Conservation (phyloP, 225 moss, liverwort and hornwort species). For the Polytrichum commune region DNA sequence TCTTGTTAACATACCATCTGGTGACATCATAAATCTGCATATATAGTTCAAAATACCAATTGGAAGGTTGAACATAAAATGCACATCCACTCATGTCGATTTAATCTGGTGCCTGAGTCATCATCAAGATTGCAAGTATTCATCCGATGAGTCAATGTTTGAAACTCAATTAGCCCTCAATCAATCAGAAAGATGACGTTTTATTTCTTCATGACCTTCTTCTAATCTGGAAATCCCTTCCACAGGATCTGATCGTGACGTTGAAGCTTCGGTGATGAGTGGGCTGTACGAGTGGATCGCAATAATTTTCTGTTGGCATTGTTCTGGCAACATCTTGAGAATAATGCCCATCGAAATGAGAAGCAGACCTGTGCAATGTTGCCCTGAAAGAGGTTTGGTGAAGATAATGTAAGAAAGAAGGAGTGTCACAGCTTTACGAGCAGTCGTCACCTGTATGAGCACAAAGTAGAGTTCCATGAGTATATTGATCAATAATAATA, state of each 20-base stretch:
- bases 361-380: conserved; percentile 72
- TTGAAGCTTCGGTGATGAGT: conserved; percentile 30
- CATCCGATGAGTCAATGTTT: not conserved
- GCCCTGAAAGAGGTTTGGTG: conserved; percentile 73
- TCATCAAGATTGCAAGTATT: too few species aligned
- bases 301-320: conserved; percentile 19
- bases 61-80: too few species aligned
- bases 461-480: not conserved
- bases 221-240: conserved; percentile 25
- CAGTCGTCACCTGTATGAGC: conserved; percentile 74
- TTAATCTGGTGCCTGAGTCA: too few species aligned
- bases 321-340: conserved; percentile 71
- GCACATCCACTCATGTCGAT: too few species aligned
- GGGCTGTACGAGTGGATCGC: conserved; percentile 17
- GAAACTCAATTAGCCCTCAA: not conserved
- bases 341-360: conserved; percentile 76
- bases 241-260: conserved; percentile 12
- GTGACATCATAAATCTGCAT: too few species aligned
- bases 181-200: conserved; percentile 29
- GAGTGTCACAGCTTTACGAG: conserved; percentile 77
- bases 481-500: not conserved
- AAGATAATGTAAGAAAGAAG: conserved; percentile 85
- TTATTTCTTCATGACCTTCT: conserved; percentile 32
- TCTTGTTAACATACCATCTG: too few species aligned
- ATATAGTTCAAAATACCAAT: too few species aligned